These are phyloP conservation scores for Manihot esculenta DNA, from an alignment of 441 rosid genomes.

Conservation along the genomic window DNA sequence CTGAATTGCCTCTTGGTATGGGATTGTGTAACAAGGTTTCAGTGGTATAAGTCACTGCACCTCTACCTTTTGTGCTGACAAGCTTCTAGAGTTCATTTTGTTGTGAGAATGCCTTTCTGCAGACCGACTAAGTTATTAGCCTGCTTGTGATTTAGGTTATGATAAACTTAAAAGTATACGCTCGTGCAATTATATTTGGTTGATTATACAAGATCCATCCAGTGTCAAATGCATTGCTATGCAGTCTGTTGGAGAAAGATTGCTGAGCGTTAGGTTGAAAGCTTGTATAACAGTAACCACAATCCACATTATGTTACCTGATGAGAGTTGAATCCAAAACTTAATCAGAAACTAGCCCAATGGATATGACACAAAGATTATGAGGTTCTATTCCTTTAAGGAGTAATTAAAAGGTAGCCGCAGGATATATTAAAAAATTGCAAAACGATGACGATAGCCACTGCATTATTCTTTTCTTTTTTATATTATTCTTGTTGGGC, in stretches of 20 bases:
- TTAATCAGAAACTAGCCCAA: neutral
- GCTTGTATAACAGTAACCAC: neutral
- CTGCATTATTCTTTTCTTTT: neutral
- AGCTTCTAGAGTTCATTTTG: neutral
- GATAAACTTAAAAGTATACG: neutral
- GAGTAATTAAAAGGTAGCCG: neutral
- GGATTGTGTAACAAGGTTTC: neutral
- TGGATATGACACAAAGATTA: neutral
- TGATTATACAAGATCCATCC: neutral
- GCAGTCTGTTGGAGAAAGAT: no score
- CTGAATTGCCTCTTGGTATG: neutral
- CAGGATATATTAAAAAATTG: neutral
- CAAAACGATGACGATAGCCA: neutral
- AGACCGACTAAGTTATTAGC: neutral
- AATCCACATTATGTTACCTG: neutral
- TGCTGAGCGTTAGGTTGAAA: neutral
- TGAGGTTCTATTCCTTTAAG: neutral
- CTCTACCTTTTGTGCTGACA: neutral
- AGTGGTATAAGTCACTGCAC: neutral
- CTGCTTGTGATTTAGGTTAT: conserved; percentile 2
- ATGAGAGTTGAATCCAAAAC: neutral
- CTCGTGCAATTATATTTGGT: neutral
- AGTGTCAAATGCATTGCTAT: no score
- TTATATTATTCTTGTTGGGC: neutral
- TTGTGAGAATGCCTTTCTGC: conserved; percentile 2